Evolutionary conservation across 2,329 filamentous ascomycete species (phyloP), one percentile per base, ranked within the genome.

Genomic region (Incumbomyces delicatus): DNA sequence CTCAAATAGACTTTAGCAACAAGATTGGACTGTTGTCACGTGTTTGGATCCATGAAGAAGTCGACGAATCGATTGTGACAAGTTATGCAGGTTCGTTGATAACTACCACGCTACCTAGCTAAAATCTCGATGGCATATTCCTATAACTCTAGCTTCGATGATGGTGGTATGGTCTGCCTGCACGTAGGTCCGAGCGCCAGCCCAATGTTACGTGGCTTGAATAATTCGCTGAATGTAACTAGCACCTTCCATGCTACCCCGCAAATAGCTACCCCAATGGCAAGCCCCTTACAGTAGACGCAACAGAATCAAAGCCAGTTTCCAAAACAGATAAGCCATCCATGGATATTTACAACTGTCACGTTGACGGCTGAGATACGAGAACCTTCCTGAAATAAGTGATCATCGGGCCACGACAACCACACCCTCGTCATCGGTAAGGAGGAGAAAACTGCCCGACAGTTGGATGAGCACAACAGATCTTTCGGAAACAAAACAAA

Each of bases 241-340:
- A 31, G 38, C 14, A 11, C 31, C 13, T 36, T 34, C 31, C 41
- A 35, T 18, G 41, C 22, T 45, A 45, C 42, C 42, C 42, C 42
- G 42, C 42, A 45, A 45, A 37, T 14, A 29, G 20, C 8, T 17
- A 30, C 33, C 42, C 36, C 7, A 22, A 37, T n/a, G 31, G 33
- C 42, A 34, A 16, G 34, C 42, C 42, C 42, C 42, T 45, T 45
- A 45, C 42, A 45, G 42, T 45, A 45, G 42, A 37, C 17, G 22
- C n/a, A 37, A 14, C 17, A 14, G 22, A 27, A 4, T 27, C n/a
- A n/a, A n/a, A n/a, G n/a, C n/a, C n/a, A n/a, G 22, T 27, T 8
- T 27, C 8, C 22, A 27, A 27, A 27, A 27, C 8, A 8, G 22
- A 27, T 27, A 27, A 27, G 22, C 8, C 22, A 27, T 27, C 8